These are phyloP conservation scores for Leishmania lainsoni DNA, from an alignment of 208 protist species.

Conservation along the genomic window DNA sequence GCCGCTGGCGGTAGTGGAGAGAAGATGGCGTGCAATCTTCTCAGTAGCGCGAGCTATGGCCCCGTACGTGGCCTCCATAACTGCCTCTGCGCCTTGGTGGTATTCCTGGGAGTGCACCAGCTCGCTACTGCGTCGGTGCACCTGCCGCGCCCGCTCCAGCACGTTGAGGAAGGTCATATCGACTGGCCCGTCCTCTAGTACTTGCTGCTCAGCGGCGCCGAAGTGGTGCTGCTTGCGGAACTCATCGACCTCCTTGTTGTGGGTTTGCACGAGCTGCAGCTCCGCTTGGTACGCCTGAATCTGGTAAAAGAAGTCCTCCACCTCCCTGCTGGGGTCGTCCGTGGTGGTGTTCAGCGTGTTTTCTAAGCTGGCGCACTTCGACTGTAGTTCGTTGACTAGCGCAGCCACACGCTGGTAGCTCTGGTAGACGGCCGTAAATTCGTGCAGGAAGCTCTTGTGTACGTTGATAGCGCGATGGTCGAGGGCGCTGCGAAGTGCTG, in stretches of 20 bases:
- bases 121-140: conserved; percentile 62
- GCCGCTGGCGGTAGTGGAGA: conserved; percentile 31
- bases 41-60: conserved; percentile 66
- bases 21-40: conserved; percentile 67
- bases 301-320: conserved; percentile 29
- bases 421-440: conserved; percentile 59
- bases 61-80: conserved; percentile 80
- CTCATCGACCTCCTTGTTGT: conserved; percentile 55
- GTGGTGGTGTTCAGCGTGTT: conserved; percentile 4
- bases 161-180: conserved; percentile 69
- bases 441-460: conserved; percentile 63
- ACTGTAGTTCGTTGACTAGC: conserved; percentile 53
- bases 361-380: conserved; percentile 42
- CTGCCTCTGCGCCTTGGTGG: conserved; percentile 42
- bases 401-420: conserved; percentile 50
- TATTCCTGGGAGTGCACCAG: conserved; percentile 66
- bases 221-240: conserved; percentile 78
- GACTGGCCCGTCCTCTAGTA: conserved; percentile 65
- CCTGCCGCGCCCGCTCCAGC: conserved; percentile 62
- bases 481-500: conserved; percentile 52
- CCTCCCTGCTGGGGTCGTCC: conserved; percentile 7
- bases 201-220: conserved; percentile 53
- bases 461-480: conserved; percentile 61
- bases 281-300: conserved; percentile 30
- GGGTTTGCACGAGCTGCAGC: conserved; percentile 53